phyloP scores from a whole-genome alignment of 31 red algal genomes.

The Porphyra umbilicalis region DNA sequence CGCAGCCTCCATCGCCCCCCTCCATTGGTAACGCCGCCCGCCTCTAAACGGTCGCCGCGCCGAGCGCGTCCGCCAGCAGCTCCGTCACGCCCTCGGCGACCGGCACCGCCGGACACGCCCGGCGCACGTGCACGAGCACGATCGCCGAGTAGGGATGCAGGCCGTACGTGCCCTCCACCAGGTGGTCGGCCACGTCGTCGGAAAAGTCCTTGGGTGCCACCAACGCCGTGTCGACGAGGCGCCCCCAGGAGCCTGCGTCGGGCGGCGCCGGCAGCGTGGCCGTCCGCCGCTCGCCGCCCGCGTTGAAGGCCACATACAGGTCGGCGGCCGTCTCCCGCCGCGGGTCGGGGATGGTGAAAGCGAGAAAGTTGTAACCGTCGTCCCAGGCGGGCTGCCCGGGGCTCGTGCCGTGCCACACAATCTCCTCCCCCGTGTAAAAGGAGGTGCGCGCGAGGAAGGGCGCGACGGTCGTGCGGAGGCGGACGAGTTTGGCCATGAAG shows the following conservation, averaged over 20 bases:
- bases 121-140: slow-evolving; percentile 13
- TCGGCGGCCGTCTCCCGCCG: not conserved
- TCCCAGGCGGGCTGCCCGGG: slow-evolving; percentile 56
- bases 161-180: not conserved
- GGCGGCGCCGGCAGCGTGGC: slow-evolving; percentile 33
- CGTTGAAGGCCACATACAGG: slow-evolving; percentile 82
- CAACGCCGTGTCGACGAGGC: slow-evolving; percentile 74
- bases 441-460: slow-evolving; percentile 23
- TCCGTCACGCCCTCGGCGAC: not conserved
- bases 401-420: slow-evolving; percentile 73
- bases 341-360: slow-evolving; percentile 46
- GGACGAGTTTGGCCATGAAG: slow-evolving; percentile 33
- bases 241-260: slow-evolving; percentile 31
- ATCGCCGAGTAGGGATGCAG: slow-evolving; percentile 21
- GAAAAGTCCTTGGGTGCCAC: slow-evolving; percentile 35
- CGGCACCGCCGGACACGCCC: not conserved
- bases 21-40: no score
- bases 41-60: no score
- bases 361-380: slow-evolving; percentile 64
- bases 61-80: not conserved
- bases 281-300: slow-evolving; percentile 22
- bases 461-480: slow-evolving; percentile 17
- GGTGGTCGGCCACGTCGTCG: slow-evolving; percentile 6
- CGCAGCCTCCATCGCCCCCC: no score
- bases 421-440: slow-evolving; percentile 49